A percentile compares a stretch with the other conserved stretches of the same genome.
These are phyloP conservation scores for Peribolospora kevripleyi DNA, from an alignment of 768 basidiomycete species.

Conservation along the genomic window DNA sequence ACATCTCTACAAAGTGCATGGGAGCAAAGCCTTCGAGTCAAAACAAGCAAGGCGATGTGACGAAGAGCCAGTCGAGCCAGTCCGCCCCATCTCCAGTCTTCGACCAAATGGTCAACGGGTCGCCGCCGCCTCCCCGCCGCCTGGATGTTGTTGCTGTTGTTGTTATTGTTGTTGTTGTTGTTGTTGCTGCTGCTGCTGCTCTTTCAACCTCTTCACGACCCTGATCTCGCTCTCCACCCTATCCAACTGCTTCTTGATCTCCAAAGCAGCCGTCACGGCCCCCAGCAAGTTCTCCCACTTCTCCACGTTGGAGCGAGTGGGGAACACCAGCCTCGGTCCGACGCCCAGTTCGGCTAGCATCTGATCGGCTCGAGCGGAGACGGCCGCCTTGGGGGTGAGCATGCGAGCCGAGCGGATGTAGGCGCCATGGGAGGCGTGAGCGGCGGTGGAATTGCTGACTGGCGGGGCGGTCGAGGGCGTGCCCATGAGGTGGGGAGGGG, in stretches of 20 bases:
- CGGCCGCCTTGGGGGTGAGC: constrained; percentile 46
- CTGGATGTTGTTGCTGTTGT: background rate
- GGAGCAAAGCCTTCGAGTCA: too few species aligned
- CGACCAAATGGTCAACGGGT: too few species aligned
- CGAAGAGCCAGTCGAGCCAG: too few species aligned
- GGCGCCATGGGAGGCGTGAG: constrained; percentile 20
- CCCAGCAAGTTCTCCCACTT: constrained; percentile 36
- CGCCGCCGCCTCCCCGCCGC: too few species aligned
- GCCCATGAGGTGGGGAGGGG: constrained; percentile 7
- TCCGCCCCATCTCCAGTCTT: too few species aligned
- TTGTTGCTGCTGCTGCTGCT: background rate
- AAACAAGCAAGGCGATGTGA: too few species aligned
- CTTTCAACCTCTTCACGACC: constrained; percentile 26
- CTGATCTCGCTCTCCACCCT: constrained; percentile 64
- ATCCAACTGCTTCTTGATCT: constrained; percentile 69
- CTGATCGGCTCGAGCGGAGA: constrained; percentile 50
- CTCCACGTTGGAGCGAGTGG: constrained; percentile 55
- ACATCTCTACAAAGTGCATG: too few species aligned
- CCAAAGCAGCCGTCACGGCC: constrained; percentile 6
- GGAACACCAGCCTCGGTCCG: constrained; percentile 66
- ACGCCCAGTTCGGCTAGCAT: constrained; percentile 55
- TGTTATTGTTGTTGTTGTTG: background rate
- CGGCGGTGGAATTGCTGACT: constrained; percentile 10
- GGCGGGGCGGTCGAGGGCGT: constrained; percentile 16
- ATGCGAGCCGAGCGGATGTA: constrained; percentile 70